phyloP scores from a whole-genome alignment of 1,139 yeast genomes.

The Saccharomyces pastorianus region DNA sequence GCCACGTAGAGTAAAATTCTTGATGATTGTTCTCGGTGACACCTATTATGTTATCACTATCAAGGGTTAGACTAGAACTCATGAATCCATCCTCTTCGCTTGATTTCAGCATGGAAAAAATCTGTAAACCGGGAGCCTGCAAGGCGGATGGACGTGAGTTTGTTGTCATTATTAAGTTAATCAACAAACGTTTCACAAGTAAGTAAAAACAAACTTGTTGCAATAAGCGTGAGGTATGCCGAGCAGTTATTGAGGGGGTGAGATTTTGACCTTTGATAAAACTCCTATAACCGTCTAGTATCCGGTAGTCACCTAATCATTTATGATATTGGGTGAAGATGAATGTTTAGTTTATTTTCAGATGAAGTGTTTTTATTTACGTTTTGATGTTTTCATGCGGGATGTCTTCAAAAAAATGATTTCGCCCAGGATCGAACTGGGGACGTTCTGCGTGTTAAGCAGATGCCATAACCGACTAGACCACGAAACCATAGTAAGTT shows the following conservation, averaged over 20 bases:
- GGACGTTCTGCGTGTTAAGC: conserved; percentile 99
- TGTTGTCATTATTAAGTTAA: background rate
- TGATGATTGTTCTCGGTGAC: background rate
- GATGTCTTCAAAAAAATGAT: conserved; percentile 37
- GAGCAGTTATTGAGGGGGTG: background rate
- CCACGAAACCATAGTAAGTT: conserved; percentile 53
- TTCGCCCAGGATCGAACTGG: conserved; percentile 99
- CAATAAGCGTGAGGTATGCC: background rate
- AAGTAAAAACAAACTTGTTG: background rate
- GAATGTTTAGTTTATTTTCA: background rate
- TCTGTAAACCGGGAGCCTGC: conserved; percentile 12
- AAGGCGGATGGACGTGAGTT: conserved; percentile 1
- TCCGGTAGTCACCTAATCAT: no score
- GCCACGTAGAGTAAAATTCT: background rate
- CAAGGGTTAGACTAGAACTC: background rate
- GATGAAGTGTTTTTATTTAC: background rate
- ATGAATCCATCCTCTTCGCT: background rate
- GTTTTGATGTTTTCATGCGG: background rate
- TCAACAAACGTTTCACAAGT: background rate
- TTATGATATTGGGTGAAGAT: no score
- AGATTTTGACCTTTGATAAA: background rate
- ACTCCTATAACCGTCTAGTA: background rate
- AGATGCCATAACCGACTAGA: conserved; percentile 99
- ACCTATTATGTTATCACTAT: background rate
- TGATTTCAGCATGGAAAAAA: conserved; percentile 6